Evolutionary conservation across 805 yeast genomes (phyloP).

Genomic region (Lachancea meyersii): DNA sequence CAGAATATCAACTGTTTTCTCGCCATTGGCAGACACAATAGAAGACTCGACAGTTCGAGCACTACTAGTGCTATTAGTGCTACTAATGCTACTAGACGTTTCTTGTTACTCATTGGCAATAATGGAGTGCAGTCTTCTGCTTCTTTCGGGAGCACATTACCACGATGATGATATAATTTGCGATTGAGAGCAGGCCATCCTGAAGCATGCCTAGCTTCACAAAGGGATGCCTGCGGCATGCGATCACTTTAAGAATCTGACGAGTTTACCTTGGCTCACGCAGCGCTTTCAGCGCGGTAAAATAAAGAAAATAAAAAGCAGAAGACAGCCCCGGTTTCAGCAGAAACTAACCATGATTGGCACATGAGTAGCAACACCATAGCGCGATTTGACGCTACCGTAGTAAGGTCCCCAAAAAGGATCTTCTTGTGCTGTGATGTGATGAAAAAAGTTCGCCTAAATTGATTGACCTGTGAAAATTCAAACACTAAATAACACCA

Average conservation of each 20-base stretch:
- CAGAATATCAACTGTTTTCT: no score
- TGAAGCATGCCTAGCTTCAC: constrained; percentile 46
- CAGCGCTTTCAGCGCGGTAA: no score
- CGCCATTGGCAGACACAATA: no score
- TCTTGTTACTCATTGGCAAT: no score
- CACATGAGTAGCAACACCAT: neutral
- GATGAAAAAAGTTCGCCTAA: constrained; percentile 37
- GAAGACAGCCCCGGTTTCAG: constrained; percentile 10
- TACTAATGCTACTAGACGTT: no score
- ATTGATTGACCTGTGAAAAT: constrained; percentile 31
- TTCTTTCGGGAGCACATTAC: neutral
- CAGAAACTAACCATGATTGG: constrained; percentile 14
- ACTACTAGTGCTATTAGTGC: no score
- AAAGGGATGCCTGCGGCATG: constrained; percentile 35
- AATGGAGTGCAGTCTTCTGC: constrained; percentile 1
- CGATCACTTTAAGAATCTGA: constrained; percentile 32
- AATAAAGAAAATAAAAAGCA: no score
- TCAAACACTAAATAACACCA: constrained; percentile 35
- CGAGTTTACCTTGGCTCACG: neutral
- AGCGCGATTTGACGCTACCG: neutral
- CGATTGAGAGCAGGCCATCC: constrained; percentile 41
- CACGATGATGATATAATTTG: constrained; percentile 49
- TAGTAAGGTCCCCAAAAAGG: no score
- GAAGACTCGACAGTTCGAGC: no score
- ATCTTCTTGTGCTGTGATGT: constrained; percentile 6